Percentiles rank a stretch among this genome's conserved stretches.
Evolutionary conservation across 768 basidiomycete genomes (phyloP).

Genomic region (Boletus speciosus): DNA sequence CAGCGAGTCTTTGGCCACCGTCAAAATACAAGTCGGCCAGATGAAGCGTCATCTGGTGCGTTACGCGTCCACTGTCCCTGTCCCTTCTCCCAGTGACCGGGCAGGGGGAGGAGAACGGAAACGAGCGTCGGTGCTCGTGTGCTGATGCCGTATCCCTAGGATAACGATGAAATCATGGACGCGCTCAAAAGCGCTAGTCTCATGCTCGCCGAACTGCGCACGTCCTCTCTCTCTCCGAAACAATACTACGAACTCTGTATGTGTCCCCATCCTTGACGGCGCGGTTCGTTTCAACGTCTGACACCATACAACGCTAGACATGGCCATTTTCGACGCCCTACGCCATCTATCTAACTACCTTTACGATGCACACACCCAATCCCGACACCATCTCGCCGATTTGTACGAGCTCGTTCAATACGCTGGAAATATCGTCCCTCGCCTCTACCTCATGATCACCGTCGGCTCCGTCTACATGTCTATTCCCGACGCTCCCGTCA

Average conservation of each 20-base stretch:
- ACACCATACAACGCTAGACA: constrained; percentile 53
- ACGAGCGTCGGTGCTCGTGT: background rate
- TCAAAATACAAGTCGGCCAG: constrained; percentile 89
- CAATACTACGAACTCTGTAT: constrained; percentile 98
- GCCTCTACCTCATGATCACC: constrained; percentile 97
- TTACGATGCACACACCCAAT: constrained; percentile 89
- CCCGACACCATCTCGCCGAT: constrained; percentile 94
- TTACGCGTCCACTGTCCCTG: constrained; percentile 7
- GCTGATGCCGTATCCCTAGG: constrained; percentile 42
- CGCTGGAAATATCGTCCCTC: constrained; percentile 92
- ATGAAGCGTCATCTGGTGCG: constrained; percentile 91
- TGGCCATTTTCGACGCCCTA: constrained; percentile 97
- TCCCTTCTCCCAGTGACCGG: background rate
- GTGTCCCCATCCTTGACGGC: constrained; percentile 18
- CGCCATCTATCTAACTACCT: constrained; percentile 95
- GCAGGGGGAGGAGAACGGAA: no score
- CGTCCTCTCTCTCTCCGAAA: constrained; percentile 89
- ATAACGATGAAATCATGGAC: constrained; percentile 97
- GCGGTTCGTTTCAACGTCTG: background rate
- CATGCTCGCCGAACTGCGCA: constrained; percentile 95
- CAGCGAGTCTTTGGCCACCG: constrained; percentile 79
- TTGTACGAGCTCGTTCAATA: constrained; percentile 99
- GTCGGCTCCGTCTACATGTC: constrained; percentile 99
- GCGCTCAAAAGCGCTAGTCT: constrained; percentile 94
- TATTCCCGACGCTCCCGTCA: constrained; percentile 92